Evolutionary conservation across 75 land plant genomes (phyloP).

Genomic region (Ceratopteris richardii): DNA sequence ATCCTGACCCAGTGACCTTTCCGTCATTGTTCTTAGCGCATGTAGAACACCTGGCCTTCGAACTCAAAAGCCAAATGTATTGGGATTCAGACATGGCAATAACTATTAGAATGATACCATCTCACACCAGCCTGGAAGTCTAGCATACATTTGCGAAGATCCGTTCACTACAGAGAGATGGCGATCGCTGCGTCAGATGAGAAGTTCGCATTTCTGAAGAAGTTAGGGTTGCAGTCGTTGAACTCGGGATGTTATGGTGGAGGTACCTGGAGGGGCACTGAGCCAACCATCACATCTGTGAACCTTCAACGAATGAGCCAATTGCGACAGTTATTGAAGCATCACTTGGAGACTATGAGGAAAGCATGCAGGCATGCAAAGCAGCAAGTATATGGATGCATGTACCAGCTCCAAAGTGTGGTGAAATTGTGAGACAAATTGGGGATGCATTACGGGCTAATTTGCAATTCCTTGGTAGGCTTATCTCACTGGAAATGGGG

Average conservation of each 20-base stretch:
- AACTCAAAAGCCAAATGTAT: no score
- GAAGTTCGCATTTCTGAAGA: constrained; percentile 60
- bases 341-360: constrained; percentile 77
- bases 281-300: constrained; percentile 47
- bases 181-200: constrained; percentile 39
- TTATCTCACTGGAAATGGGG: constrained; percentile 95
- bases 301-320: constrained; percentile 70
- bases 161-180: no score
- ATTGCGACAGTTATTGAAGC: constrained; percentile 83
- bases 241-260: constrained; percentile 61
- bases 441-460: constrained; percentile 83
- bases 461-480: constrained; percentile 59
- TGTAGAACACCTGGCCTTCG: no score
- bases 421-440: constrained; percentile 91
- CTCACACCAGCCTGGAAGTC: no score
- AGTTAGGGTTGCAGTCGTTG: constrained; percentile 52
- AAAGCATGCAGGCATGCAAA: constrained; percentile 53
- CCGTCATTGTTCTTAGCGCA: no score
- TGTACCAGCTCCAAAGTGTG: constrained; percentile 29
- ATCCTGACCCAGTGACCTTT: no score
- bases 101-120: no score
- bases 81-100: no score
- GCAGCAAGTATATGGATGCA: no score
- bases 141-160: no score
- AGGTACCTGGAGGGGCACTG: constrained; percentile 69